Conservation (phyloP, 306 rosid species). For the Trifolium subterraneum region DNA sequence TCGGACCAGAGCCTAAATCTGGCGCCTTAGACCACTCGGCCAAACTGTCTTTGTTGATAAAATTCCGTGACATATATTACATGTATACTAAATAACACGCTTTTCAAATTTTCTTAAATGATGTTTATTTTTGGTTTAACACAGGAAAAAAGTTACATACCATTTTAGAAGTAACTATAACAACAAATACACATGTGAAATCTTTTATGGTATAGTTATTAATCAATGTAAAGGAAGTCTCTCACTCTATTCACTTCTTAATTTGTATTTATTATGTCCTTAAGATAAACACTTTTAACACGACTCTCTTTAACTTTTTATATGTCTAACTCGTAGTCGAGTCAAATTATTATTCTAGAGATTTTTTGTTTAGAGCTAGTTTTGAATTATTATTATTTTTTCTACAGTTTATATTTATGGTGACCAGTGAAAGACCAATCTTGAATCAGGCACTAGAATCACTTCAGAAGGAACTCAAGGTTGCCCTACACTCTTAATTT, state of each 20-base stretch:
- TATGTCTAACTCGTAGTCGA: too few species aligned
- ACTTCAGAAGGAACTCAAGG: slow-evolving; percentile 64
- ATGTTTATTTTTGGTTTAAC: neutral
- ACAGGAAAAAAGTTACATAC: too few species aligned
- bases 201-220: neutral
- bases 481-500: slow-evolving; percentile 34
- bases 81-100: neutral
- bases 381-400: slow-evolving; percentile 44
- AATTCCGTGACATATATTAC: fast-evolving
- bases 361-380: slow-evolving; percentile 32
- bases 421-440: slow-evolving; percentile 46
- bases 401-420: slow-evolving; percentile 70
- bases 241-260: too few species aligned
- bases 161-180: too few species aligned
- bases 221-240: neutral
- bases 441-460: slow-evolving; percentile 51
- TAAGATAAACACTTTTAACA: too few species aligned
- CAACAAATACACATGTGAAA: too few species aligned
- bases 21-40: slow-evolving; percentile 18
- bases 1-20: slow-evolving; percentile 18
- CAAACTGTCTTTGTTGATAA: neutral
- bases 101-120: neutral
- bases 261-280: too few species aligned
- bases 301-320: too few species aligned
- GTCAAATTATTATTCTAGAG: neutral